phyloP scores from a whole-genome alignment of 2,329 filamentous ascomycete genomes.

The Zopfia rhizophila region DNA sequence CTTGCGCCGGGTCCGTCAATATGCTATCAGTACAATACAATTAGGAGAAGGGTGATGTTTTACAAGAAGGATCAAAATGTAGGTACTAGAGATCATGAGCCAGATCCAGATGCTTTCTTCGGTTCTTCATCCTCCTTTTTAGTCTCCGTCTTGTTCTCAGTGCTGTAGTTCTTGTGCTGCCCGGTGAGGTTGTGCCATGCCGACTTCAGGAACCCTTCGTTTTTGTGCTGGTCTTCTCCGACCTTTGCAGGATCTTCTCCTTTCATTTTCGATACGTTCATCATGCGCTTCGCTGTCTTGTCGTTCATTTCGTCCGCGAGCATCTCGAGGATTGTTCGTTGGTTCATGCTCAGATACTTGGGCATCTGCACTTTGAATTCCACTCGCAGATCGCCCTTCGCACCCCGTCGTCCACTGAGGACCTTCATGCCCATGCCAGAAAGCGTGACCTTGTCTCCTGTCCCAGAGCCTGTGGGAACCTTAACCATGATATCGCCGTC shows the following conservation, averaged over 20 bases:
- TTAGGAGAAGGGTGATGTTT: conserved; percentile 26
- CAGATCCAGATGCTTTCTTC: conserved; percentile 49
- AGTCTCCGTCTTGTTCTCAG: conserved; percentile 45
- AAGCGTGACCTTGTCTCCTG: conserved; percentile 90
- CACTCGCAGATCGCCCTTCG: conserved; percentile 84
- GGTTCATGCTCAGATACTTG: conserved; percentile 90
- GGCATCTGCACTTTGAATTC: conserved; percentile 97
- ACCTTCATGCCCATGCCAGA: conserved; percentile 94
- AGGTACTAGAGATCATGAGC: conserved; percentile 19
- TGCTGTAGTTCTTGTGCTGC: conserved; percentile 59
- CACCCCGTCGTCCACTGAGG: conserved; percentile 71
- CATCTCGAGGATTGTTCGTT: conserved; percentile 93
- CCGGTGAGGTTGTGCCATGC: conserved; percentile 95
- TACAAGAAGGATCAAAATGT: conserved; percentile 22
- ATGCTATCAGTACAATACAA: conserved; percentile 19
- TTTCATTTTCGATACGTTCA: conserved; percentile 75
- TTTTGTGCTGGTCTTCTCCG: conserved; percentile 65
- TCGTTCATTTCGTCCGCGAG: conserved; percentile 96
- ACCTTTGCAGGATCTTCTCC: conserved; percentile 28
- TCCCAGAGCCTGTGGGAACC: conserved; percentile 89
- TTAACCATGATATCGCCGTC: conserved; percentile 91
- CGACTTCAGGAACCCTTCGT: conserved; percentile 91
- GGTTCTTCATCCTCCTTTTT: conserved; percentile 36
- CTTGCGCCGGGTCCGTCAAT: conserved; percentile 27
- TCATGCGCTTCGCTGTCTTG: conserved; percentile 88